Base-by-base conservation (phyloP, 2,329 filamentous ascomycete genomes). In the Furcasterigmium furcatum region DNA sequence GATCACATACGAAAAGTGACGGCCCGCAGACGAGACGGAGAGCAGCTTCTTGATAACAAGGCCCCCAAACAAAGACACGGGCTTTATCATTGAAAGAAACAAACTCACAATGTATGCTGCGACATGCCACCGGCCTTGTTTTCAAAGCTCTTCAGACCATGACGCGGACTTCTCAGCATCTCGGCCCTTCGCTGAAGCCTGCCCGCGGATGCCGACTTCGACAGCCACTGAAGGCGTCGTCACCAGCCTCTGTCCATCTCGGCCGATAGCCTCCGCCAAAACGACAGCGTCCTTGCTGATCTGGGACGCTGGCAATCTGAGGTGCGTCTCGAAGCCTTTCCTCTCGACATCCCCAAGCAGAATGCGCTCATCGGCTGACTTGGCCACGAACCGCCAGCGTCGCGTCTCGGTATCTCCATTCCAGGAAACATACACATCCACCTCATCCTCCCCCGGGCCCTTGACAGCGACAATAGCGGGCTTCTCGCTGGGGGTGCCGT, bases 351-450 rank as follows among this genome's bases (percentile, higher is more conserved):
- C 64, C 14, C 67, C 70, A 4, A 71, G 57, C 24, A 63, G 60
- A 22, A 56, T 52, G 38, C 60, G 68, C 2, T 63, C 63, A 14
- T 55, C 52, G 1, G 59, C 53, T 16, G 59, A 62, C 2, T 61
- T 54, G 4, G 66, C 67, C 54, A 71, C 77, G 53, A 80, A 78
- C 21, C 68, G 64, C 80, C 79, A 77, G 4, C 45, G 34, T 4
- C 54, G 59, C 0, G 70, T 72, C 54, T 72, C 67, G 0, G 72
- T 77, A 40, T 73, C 72, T 5, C 74, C 74, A 46, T 77, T 77
- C 74, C 74, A 78, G 5, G 72, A 79, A 3, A 79, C 76, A 57
- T 76, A 82, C 38, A 53, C 46, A 5, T 57, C 58, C 2, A 53
- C 50, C 3, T 46, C 46, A 1, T 49, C 51, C 9, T 57, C 52